These are phyloP conservation scores for Trichoderma sp. DNA, from an alignment of 2,329 filamentous ascomycete genomes.

Conservation along the genomic window DNA sequence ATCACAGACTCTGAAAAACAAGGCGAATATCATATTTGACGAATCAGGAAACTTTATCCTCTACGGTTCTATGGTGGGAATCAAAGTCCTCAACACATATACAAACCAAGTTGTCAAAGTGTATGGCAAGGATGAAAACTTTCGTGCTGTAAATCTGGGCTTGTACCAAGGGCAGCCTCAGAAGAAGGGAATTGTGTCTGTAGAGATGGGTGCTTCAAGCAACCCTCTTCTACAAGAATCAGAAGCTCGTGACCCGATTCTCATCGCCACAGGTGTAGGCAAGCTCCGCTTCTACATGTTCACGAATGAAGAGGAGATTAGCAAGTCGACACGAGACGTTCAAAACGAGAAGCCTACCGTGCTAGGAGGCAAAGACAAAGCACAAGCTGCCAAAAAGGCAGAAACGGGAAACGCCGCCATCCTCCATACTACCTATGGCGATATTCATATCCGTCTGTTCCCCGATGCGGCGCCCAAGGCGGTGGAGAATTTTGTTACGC, in stretches of 20 bases:
- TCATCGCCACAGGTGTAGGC: conserved; percentile 78
- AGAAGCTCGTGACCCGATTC: conserved; percentile 84
- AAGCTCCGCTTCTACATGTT: conserved; percentile 98
- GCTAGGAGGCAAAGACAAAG: conserved; percentile 56
- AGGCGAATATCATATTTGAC: conserved; percentile 88
- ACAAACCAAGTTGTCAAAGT: conserved; percentile 91
- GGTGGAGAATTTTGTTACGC: conserved; percentile 96
- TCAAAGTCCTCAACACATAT: conserved; percentile 94
- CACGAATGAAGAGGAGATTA: conserved; percentile 82
- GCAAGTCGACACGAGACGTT: conserved; percentile 82
- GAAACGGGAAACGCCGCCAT: conserved; percentile 79
- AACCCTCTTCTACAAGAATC: conserved; percentile 94
- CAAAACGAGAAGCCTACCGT: conserved; percentile 90
- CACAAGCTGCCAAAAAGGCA: conserved; percentile 55
- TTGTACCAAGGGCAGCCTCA: conserved; percentile 95
- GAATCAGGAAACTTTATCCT: conserved; percentile 94
- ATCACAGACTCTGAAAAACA: conserved; percentile 63
- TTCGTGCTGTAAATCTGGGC: conserved; percentile 78
- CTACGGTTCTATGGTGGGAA: conserved; percentile 87
- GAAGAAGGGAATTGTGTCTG: conserved; percentile 88
- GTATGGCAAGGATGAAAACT: conserved; percentile 86
- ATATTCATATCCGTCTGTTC: conserved; percentile 91
- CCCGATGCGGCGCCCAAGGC: conserved; percentile 90
- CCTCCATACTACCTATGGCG: conserved; percentile 89
- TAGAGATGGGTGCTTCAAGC: conserved; percentile 93